phyloP scores from a whole-genome alignment of 2,329 filamentous ascomycete species.

The Diaporthe sp. region DNA sequence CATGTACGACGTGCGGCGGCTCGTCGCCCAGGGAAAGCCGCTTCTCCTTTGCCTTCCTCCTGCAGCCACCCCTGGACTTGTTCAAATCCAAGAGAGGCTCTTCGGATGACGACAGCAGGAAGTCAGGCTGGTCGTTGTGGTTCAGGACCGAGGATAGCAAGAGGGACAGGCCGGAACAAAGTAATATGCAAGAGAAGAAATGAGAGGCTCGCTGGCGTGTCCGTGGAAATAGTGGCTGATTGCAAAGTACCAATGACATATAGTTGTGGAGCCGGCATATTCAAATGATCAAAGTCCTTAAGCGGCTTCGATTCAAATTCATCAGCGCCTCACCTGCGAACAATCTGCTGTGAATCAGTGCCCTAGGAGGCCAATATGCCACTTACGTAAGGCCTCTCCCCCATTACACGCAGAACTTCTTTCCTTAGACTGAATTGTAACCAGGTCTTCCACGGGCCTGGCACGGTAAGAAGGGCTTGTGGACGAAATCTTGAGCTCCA shows the following conservation, averaged over 20 bases:
- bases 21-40: conserved; percentile 13
- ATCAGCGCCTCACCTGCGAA: not conserved
- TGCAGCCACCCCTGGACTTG: conserved; percentile 35
- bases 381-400: not conserved
- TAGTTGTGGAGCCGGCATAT: conserved; percentile 7
- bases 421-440: not conserved
- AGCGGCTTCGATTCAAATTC: not conserved
- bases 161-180: not conserved
- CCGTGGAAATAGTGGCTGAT: conserved; percentile 14
- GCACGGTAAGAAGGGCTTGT: too few relatives aligned
- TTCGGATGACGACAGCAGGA: conserved; percentile 18
- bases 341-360: not conserved
- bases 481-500: too few relatives aligned
- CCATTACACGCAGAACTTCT: too few relatives aligned
- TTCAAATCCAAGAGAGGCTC: conserved; percentile 36
- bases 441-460: too few relatives aligned
- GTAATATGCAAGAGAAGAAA: conserved; percentile 14
- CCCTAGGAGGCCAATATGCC: not conserved
- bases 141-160: conserved; percentile 33
- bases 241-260: not conserved
- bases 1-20: conserved; percentile 21
- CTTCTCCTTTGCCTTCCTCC: conserved; percentile 35
- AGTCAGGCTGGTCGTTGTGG: conserved; percentile 36
- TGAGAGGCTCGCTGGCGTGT: conserved; percentile 27
- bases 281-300: not conserved